phyloP scores from a whole-genome alignment of 176 grass and related monocot species.

The Lolium multiflorum region DNA sequence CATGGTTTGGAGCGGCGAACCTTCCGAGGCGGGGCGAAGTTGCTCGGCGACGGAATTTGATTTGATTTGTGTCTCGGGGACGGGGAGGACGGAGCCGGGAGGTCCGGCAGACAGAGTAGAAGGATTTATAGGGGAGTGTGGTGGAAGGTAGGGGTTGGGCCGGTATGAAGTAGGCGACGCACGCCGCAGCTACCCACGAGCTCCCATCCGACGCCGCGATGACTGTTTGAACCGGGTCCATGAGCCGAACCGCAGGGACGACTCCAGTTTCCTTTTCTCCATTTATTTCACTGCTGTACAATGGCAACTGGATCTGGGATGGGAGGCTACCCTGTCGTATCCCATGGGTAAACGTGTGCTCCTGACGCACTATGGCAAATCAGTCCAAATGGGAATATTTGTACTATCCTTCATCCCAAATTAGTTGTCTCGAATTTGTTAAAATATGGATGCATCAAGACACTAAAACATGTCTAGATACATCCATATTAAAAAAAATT shows the following conservation, averaged over 20 bases:
- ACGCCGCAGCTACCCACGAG: conserved; percentile 39
- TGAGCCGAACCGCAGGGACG: conserved; percentile 35
- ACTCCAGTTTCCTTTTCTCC: not conserved
- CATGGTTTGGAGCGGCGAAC: conserved; percentile 23
- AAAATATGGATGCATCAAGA: too few species aligned
- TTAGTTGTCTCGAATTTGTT: too few species aligned
- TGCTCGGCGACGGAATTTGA: conserved; percentile 1
- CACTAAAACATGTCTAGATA: too few species aligned
- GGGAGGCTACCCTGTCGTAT: too few species aligned
- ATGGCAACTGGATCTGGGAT: too few species aligned
- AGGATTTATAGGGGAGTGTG: conserved; percentile 50
- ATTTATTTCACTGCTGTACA: not conserved
- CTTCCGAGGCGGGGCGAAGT: conserved; percentile 37
- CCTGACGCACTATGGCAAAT: too few species aligned
- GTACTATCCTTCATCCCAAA: too few species aligned
- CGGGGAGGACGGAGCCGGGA: not conserved
- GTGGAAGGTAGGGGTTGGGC: conserved; percentile 31
- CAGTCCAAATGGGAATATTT: too few species aligned
- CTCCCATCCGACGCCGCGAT: not conserved
- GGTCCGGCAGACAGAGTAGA: not conserved
- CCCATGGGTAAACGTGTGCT: too few species aligned
- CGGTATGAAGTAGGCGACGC: conserved; percentile 49
- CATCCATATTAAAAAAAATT: too few species aligned
- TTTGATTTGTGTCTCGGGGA: conserved; percentile 6
- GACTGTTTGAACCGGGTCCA: conserved; percentile 40